Evolutionary conservation across 192 early-diverging fungal genomes (phyloP), one percentile per base, ranked within the genome.

Genomic region (Paraglomus brasilianum): DNA sequence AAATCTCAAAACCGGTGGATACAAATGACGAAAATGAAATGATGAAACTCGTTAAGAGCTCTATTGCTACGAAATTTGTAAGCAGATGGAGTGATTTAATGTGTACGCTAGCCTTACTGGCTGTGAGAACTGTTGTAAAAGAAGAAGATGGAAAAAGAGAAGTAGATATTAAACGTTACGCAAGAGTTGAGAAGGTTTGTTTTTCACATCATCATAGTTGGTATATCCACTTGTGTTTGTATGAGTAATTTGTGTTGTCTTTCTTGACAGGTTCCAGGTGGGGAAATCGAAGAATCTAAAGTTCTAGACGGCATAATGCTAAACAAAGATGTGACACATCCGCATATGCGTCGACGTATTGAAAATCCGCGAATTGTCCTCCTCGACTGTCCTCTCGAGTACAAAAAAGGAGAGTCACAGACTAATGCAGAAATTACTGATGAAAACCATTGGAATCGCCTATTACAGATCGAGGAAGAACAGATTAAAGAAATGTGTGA

Each of bases 361-460:
- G 92, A 95, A 76, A 98, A 99, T 77, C 97, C 97, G 19, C 89
- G 96, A 57, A 87, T 99, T 65, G 85, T 99, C 13, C 82, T 99
- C 48, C 83, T 99, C 56, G 97, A 99, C 85, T 99, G 97, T 80
- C 96, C 96, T 36, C 86, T 99, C 52, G 97, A 98, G 79, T 99
- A 99, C 91, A 99, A 99, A 83, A 99, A 99, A 88, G 97, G 97
- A 64, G 97, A 98, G 81, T 97, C 94, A 46, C 97, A 99, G 82
- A 99, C 97, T 38, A 92, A 95, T 75, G 95, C 97, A 74, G 97
- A 99, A 80, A 93, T 99, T 61, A 90, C 90, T 66, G 93, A 96
- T 79, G 97, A 99, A 76, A 82, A 87, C 38, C 95, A 99, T 81
- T 99, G 97, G 97, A 83, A 90, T 64, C 85, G 97, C 38, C 86